Conservation (phyloP, 768 basidiomycete species). For the Filobasidium floriforme region DNA sequence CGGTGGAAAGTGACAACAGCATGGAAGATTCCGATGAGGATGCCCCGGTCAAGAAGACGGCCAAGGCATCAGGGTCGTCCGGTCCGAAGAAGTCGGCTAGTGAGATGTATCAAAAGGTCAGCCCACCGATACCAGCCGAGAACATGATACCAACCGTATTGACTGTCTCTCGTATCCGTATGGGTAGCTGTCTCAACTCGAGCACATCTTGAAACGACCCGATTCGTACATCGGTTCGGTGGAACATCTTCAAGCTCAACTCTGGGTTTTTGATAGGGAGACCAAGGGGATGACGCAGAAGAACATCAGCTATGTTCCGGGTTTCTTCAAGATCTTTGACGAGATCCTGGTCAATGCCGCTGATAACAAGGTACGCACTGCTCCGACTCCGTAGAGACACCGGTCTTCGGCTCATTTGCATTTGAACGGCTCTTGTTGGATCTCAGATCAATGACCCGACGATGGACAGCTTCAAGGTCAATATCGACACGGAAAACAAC, state of each 20-base stretch:
- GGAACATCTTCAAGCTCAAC: conserved; percentile 71
- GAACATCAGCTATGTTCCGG: conserved; percentile 73
- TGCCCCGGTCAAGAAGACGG: conserved; percentile 38
- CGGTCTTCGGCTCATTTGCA: neutral
- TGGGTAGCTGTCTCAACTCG: conserved; percentile 76
- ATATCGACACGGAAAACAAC: conserved; percentile 71
- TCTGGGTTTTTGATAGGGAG: conserved; percentile 90
- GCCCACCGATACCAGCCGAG: conserved; percentile 22
- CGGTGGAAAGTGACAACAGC: conserved; percentile 48
- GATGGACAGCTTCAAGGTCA: conserved; percentile 89
- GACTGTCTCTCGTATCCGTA: neutral
- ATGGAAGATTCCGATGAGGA: conserved; percentile 46
- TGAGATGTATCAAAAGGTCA: conserved; percentile 81
- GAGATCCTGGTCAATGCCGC: conserved; percentile 99
- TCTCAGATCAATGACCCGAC: conserved; percentile 75
- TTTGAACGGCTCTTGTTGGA: conserved; percentile 4
- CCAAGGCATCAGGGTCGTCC: conserved; percentile 26
- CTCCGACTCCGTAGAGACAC: neutral
- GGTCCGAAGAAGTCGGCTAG: conserved; percentile 64
- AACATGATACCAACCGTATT: neutral
- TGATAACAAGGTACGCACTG: conserved; percentile 80
- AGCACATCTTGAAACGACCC: conserved; percentile 57
- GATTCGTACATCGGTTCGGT: conserved; percentile 84
- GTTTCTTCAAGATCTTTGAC: conserved; percentile 98
- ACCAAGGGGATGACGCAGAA: conserved; percentile 71